Conservation (phyloP, 257 asterid species). For the Nicotiana tabacum region DNA sequence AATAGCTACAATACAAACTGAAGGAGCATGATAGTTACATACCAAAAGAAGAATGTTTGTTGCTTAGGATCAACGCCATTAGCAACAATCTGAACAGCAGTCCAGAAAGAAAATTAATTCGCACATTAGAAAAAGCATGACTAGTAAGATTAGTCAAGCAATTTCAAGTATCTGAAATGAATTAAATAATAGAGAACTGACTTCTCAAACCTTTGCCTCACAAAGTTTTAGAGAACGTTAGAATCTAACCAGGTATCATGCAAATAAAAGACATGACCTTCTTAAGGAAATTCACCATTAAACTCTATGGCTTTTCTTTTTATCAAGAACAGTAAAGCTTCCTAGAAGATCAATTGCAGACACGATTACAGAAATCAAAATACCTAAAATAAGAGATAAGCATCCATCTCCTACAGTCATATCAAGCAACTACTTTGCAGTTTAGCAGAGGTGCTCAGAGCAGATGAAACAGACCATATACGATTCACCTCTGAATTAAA, state of each 20-base stretch:
- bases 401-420: not conserved
- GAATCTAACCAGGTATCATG: not conserved
- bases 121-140: not conserved
- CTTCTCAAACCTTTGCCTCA: not conserved
- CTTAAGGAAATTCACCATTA: not conserved
- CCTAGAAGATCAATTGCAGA: not conserved
- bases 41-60: conserved; percentile 84
- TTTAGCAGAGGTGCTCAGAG: not conserved
- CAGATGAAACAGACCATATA: not conserved
- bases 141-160: not conserved
- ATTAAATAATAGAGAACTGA: not conserved
- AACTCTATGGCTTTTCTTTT: not conserved
- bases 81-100: conserved; percentile 56
- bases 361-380: not conserved
- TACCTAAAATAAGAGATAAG: conserved; percentile 1
- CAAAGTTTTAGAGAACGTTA: not conserved
- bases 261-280: conserved; percentile 4
- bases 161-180: not conserved
- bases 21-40: conserved; percentile 16
- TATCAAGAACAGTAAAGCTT: conserved; percentile 5
- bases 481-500: conserved; percentile 5
- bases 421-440: not conserved
- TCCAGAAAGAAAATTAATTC: not conserved
- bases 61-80: conserved; percentile 90
- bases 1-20: conserved; percentile 14